Conservation (phyloP, 352 stramenopile species). For the Stephanocyclus meneghinianus region DNA sequence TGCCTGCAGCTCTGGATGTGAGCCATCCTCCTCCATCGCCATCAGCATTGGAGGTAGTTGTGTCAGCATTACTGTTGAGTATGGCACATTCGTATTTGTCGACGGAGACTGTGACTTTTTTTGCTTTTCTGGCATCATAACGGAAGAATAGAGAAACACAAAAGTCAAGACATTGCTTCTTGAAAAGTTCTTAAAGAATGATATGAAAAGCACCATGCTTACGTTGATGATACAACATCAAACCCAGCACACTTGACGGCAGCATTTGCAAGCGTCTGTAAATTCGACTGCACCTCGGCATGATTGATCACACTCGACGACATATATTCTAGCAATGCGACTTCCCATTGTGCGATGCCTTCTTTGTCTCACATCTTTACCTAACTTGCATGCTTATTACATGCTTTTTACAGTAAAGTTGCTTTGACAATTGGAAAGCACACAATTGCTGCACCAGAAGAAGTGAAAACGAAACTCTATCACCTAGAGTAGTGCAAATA, state of each 20-base stretch:
- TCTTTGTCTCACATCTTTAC: too few relatives aligned
- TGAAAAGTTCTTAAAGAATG: slow-evolving; percentile 32
- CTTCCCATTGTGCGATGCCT: slow-evolving; percentile 64
- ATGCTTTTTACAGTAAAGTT: too few relatives aligned
- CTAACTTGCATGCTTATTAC: too few relatives aligned
- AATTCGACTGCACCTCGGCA: slow-evolving; percentile 48
- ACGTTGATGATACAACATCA: slow-evolving; percentile 47
- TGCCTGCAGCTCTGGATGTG: slow-evolving; percentile 29
- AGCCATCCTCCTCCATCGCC: slow-evolving; percentile 52
- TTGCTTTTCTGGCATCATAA: slow-evolving; percentile 68
- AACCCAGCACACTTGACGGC: slow-evolving; percentile 53
- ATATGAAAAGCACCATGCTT: background rate
- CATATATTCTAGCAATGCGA: slow-evolving; percentile 60
- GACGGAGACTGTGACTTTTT: slow-evolving; percentile 58
- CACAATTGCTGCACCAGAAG: too few relatives aligned
- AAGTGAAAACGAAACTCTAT: too few relatives aligned
- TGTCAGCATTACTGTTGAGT: slow-evolving; percentile 17
- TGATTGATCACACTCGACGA: slow-evolving; percentile 71
- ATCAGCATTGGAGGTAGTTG: slow-evolving; percentile 18
- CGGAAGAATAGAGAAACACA: slow-evolving; percentile 22
- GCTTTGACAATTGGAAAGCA: too few relatives aligned
- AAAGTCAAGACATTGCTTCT: background rate
- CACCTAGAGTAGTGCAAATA: too few relatives aligned
- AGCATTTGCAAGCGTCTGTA: slow-evolving; percentile 50
- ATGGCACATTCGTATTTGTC: slow-evolving; percentile 41